Conservation (phyloP, 2,329 filamentous ascomycete genomes). For the Diplocarpon rosae region DNA sequence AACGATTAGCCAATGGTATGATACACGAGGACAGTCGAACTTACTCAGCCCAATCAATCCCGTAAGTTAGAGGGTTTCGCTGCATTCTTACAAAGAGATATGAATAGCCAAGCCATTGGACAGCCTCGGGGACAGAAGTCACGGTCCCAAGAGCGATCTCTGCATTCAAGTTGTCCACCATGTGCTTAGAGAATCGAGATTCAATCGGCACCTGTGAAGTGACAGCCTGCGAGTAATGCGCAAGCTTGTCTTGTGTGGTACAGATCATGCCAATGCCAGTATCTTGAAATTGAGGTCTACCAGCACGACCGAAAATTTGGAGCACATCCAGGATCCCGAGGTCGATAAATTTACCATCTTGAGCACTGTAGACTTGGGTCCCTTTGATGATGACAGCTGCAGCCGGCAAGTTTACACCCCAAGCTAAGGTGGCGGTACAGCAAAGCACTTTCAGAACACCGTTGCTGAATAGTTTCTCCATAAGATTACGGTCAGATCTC, state of each 20-base stretch:
- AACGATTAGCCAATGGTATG: neutral
- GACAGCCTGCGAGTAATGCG: slow-evolving; percentile 84
- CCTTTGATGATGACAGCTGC: slow-evolving; percentile 97
- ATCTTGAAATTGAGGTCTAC: slow-evolving; percentile 94
- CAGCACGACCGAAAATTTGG: slow-evolving; percentile 96
- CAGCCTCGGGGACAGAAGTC: slow-evolving; percentile 84
- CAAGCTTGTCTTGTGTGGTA: slow-evolving; percentile 85
- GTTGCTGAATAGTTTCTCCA: slow-evolving; percentile 82
- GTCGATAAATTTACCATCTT: slow-evolving; percentile 94
- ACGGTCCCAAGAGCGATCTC: slow-evolving; percentile 92
- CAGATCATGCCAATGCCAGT: slow-evolving; percentile 97
- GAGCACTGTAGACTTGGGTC: slow-evolving; percentile 90
- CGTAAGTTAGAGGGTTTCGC: slow-evolving; percentile 80
- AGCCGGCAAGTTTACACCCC: slow-evolving; percentile 97
- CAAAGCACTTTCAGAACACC: slow-evolving; percentile 95
- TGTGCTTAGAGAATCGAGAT: slow-evolving; percentile 84
- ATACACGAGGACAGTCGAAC: neutral
- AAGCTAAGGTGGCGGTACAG: slow-evolving; percentile 94
- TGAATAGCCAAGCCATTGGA: slow-evolving; percentile 96
- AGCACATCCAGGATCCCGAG: slow-evolving; percentile 92
- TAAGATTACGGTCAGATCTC: slow-evolving; percentile 85
- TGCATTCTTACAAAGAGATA: slow-evolving; percentile 97
- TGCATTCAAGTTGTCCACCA: slow-evolving; percentile 94
- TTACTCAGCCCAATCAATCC: slow-evolving; percentile 81
- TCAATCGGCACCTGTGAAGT: slow-evolving; percentile 96